Evolutionary conservation across 805 yeast species (phyloP), one percentile per base, ranked within the genome.

Genomic region (Candida maris): DNA sequence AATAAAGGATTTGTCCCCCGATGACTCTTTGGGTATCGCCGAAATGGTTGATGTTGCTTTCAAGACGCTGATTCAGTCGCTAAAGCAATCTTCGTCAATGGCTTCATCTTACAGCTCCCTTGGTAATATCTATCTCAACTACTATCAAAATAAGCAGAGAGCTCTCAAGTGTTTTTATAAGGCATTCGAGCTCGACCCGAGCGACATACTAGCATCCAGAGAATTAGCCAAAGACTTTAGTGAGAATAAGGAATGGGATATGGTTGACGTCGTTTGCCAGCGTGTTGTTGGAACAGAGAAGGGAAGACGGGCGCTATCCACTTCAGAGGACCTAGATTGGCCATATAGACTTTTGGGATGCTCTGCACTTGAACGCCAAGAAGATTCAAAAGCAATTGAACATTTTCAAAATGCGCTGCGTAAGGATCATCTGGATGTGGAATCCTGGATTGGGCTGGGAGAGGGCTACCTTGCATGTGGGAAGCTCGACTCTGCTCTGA

Each of bases 401-500:
- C 79, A 85, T 75, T 88, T 86, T 54, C 98, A 93, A 59, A 74
- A 79, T 19, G 88, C 96, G 1, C 66, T 93, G 32, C 71, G 97
- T 43, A 64, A 83, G 45, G 66, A 79, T 28, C 65, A 82, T 0
- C 45, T 53, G 35, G 97, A 93, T 59, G 56, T 75, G 2, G 81
- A 85, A 45, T 81, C 95, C 2, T 91, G 97, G 97, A 68, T 84
- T 19, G 96, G 96, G 1, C 65, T 93, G n/a, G 98, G 98, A n/a
- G 97, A 93, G 57, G 91, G 96, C 0, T 93, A 93, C 57, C 67
- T 73, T 37, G 75, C 79, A 18, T 77, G 93, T 57, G 98, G 98
- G 2, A 71, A 96, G 42, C 65, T 81, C 29, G 89, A 85, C 38
- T 95, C 97, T 3, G 86, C 96, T 0, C 68, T 75, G 7, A 88